Conservation (phyloP, 1,284 basidiomycete species). For the Heliocybe sulcata region DNA sequence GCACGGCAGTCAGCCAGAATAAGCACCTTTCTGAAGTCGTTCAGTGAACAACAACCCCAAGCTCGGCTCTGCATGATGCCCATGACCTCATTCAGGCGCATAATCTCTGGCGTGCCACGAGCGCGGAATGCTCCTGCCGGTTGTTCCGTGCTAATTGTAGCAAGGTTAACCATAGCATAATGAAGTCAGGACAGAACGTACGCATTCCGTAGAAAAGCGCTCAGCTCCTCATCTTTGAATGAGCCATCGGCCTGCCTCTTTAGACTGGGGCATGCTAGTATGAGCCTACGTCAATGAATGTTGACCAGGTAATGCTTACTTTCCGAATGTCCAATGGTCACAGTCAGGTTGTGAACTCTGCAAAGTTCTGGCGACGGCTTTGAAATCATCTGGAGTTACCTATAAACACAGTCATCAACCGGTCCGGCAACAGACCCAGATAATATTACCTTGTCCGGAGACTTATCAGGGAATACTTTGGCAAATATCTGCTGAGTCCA, state of each 20-base stretch:
- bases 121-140: constrained; percentile 77
- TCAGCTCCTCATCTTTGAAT: constrained; percentile 71
- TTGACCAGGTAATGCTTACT: constrained; percentile 27
- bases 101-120: constrained; percentile 63
- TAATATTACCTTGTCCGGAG: constrained; percentile 30
- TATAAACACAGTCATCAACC: constrained; percentile 13
- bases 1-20: too few species aligned
- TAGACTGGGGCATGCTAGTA: constrained; percentile 26
- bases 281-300: constrained; percentile 5
- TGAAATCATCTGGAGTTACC: constrained; percentile 58
- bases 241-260: constrained; percentile 52
- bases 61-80: constrained; percentile 69
- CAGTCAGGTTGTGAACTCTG: constrained; percentile 36
- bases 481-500: constrained; percentile 51
- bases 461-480: constrained; percentile 46
- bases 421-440: too few species aligned
- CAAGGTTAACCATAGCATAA: neutral
- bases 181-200: constrained; percentile 25
- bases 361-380: constrained; percentile 31
- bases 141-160: constrained; percentile 48
- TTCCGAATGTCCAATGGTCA: constrained; percentile 62
- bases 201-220: constrained; percentile 61
- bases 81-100: constrained; percentile 79
- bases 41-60: constrained; percentile 84
- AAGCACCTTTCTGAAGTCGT: constrained; percentile 72